Conservation (phyloP, 108 stramenopile species). For the Mayamaea pseudoterrestris region DNA sequence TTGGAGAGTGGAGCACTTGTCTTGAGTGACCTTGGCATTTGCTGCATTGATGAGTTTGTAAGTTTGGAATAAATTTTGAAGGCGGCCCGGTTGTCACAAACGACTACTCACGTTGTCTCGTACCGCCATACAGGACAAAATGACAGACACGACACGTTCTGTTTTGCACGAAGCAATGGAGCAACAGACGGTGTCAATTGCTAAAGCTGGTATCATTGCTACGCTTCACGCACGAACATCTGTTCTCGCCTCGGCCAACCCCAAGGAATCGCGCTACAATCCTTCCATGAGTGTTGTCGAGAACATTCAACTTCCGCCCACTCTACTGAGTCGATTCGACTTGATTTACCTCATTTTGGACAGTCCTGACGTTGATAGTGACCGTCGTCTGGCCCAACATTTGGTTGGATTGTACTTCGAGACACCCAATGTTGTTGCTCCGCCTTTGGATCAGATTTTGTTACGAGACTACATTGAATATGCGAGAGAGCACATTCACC, state of each 20-base stretch:
- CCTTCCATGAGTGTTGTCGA: conserved; percentile 93
- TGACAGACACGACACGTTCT: conserved; percentile 93
- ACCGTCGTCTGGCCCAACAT: conserved; percentile 82
- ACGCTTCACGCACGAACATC: conserved; percentile 96
- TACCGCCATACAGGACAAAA: conserved; percentile 66
- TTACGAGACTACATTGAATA: conserved; percentile 93
- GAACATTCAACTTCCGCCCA: conserved; percentile 98
- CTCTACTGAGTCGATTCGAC: conserved; percentile 95
- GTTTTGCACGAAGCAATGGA: conserved; percentile 99
- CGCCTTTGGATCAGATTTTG: conserved; percentile 65
- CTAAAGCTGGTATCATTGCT: conserved; percentile 98
- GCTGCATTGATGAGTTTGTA: conserved; percentile 94
- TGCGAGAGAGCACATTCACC: conserved; percentile 76
- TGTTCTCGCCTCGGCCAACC: conserved; percentile 97
- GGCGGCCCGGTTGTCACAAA: too few relatives aligned
- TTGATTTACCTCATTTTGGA: conserved; percentile 98
- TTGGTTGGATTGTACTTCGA: conserved; percentile 87
- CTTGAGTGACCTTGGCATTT: conserved; percentile 93
- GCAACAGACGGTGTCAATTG: conserved; percentile 97
- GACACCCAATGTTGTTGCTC: conserved; percentile 59
- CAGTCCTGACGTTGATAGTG: conserved; percentile 73
- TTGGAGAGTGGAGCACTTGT: conserved; percentile 97
- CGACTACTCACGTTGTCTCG: conserved; percentile 50
- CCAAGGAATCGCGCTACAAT: conserved; percentile 96
- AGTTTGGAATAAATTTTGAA: neutral